Percentiles rank a stretch among this genome's conserved stretches.
Conservation (phyloP, 2,329 filamentous ascomycete species). For the Fusarium abutilonis region DNA sequence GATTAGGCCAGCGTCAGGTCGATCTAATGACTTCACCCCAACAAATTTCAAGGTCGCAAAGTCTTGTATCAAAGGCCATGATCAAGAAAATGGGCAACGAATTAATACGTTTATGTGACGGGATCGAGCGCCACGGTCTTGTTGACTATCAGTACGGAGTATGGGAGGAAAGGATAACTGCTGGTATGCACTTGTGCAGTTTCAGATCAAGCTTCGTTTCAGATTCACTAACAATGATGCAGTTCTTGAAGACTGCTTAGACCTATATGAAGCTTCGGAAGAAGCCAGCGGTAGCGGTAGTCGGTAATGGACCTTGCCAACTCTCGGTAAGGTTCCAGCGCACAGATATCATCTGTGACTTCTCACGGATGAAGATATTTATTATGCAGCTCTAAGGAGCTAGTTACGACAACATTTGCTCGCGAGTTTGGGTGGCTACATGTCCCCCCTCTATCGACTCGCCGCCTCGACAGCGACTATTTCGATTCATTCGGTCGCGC, state of each 20-base stretch:
- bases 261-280: constrained; percentile 57
- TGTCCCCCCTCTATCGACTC: constrained; percentile 10
- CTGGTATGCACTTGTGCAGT: constrained; percentile 67
- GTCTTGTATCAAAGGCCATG: constrained; percentile 72
- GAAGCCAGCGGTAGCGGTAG: constrained; percentile 48
- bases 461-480: constrained; percentile 4
- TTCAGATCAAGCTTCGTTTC: constrained; percentile 1
- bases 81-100: constrained; percentile 85
- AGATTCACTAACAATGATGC: constrained; percentile 23
- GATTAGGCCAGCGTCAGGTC: constrained; percentile 83
- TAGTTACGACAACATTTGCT: constrained; percentile 13
- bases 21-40: constrained; percentile 73
- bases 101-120: constrained; percentile 83
- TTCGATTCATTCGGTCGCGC: neutral
- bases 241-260: constrained; percentile 56
- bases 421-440: constrained; percentile 16
- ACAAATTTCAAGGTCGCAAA: constrained; percentile 66
- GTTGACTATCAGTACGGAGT: constrained; percentile 98
- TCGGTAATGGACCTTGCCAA: constrained; percentile 25
- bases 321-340: neutral
- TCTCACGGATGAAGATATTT: neutral
- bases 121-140: constrained; percentile 88
- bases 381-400: constrained; percentile 6
- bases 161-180: constrained; percentile 91
- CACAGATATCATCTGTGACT: neutral